phyloP scores from a whole-genome alignment of 75 land plant species.

The Adiantum capillusveneris region DNA sequence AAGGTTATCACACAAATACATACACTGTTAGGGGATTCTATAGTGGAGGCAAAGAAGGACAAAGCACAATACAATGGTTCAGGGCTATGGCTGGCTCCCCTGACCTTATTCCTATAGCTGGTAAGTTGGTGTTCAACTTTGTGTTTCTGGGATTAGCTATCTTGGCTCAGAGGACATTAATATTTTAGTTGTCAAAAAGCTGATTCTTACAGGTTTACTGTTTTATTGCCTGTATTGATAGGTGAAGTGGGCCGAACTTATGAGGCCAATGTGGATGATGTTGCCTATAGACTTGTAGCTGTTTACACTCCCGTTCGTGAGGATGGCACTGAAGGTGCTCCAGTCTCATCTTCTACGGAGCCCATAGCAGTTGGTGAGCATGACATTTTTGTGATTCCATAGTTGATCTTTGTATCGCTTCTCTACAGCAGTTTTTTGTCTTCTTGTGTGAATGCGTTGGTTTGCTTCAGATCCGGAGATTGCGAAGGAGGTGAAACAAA shows the following conservation, averaged over 20 bases:
- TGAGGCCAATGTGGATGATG: conserved; percentile 98
- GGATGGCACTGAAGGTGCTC: conserved; percentile 87
- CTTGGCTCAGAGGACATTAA: too few species aligned
- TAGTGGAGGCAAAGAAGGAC: conserved; percentile 93
- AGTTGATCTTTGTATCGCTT: too few species aligned
- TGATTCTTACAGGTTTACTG: too few species aligned
- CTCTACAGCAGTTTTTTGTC: too few species aligned
- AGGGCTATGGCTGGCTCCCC: conserved; percentile 98
- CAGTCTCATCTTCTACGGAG: conserved; percentile 90
- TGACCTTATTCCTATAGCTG: conserved; percentile 91
- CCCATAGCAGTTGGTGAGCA: conserved; percentile 83
- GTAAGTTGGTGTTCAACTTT: too few species aligned
- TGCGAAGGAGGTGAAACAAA: conserved; percentile 82
- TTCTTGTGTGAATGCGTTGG: too few species aligned
- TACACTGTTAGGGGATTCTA: conserved; percentile 93
- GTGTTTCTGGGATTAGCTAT: too few species aligned
- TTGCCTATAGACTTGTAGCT: conserved; percentile 89
- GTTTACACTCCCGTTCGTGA: conserved; percentile 91
- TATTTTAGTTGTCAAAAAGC: too few species aligned
- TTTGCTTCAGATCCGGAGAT: conserved; percentile 71
- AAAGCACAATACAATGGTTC: conserved; percentile 95
- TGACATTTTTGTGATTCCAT: too few species aligned
- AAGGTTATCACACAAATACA: conserved; percentile 93
- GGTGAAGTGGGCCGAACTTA: conserved; percentile 91
- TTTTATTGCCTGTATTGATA: too few species aligned